Conservation (phyloP, 441 rosid genomes). For the Populus trichocarpa region DNA sequence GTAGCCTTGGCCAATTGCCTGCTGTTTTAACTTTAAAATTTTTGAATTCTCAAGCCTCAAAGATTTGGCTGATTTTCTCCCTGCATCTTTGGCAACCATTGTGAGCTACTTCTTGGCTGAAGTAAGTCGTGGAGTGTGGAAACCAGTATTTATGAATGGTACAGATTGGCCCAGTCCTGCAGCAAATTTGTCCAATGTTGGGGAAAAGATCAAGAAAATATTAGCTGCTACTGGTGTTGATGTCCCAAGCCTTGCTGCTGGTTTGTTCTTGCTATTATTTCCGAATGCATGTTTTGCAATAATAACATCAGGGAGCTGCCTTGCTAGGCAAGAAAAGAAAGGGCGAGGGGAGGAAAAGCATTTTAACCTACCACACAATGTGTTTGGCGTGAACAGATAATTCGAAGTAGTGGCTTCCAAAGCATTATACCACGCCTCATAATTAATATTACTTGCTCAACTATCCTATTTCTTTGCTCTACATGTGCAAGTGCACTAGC, state of each 20-base stretch:
- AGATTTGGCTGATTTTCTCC: conserved; percentile 90
- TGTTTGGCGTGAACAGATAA: neutral
- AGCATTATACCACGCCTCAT: neutral
- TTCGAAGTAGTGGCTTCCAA: neutral
- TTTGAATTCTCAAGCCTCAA: conserved; percentile 69
- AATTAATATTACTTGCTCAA: neutral
- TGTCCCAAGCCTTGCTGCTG: conserved; percentile 80
- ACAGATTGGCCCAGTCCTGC: conserved; percentile 99
- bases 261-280: conserved; percentile 28
- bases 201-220: conserved; percentile 85
- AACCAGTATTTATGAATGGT: conserved; percentile 95
- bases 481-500: neutral
- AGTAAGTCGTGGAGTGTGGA: conserved; percentile 98
- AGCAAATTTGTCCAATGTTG: conserved; percentile 78
- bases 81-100: conserved; percentile 84
- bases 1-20: neutral
- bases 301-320: neutral
- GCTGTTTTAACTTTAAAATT: conserved; percentile 9
- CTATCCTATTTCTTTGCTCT: neutral
- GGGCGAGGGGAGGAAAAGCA: neutral
- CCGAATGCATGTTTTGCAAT: neutral
- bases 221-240: conserved; percentile 94
- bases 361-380: neutral
- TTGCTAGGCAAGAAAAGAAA: neutral
- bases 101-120: conserved; percentile 96